phyloP scores from a whole-genome alignment of 2,329 filamentous ascomycete genomes.

The Exophiala sp. region DNA sequence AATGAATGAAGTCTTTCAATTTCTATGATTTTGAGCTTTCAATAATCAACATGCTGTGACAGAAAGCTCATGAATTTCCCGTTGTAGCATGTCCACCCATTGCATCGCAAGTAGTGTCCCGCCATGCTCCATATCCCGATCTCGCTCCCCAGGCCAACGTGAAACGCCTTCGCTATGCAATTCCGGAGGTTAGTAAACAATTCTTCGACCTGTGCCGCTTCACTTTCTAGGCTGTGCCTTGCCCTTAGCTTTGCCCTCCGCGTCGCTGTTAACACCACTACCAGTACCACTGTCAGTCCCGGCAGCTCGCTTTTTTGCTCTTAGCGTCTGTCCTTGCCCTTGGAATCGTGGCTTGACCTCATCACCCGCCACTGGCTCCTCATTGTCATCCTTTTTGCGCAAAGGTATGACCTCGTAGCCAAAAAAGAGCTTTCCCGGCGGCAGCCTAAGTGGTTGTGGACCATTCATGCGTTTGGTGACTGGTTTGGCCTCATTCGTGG shows the following conservation, averaged over 20 bases:
- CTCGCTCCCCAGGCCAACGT: neutral
- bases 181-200: neutral
- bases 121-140: neutral
- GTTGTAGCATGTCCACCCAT: neutral
- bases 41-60: too few species aligned
- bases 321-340: slow-evolving; percentile 78
- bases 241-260: slow-evolving; percentile 23
- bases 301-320: slow-evolving; percentile 65
- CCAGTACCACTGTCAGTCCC: slow-evolving; percentile 30
- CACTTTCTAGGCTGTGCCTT: neutral
- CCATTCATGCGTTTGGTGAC: slow-evolving; percentile 62
- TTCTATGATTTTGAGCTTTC: too few species aligned
- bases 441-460: slow-evolving; percentile 77
- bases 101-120: neutral
- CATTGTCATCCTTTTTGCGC: slow-evolving; percentile 71
- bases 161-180: slow-evolving; percentile 13
- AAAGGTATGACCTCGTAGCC: slow-evolving; percentile 90
- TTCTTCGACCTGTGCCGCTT: neutral
- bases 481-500: slow-evolving; percentile 42
- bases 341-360: slow-evolving; percentile 70
- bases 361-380: slow-evolving; percentile 60
- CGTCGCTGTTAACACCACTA: slow-evolving; percentile 38
- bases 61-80: too few species aligned
- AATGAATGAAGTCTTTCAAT: too few species aligned
- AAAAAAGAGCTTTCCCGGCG: slow-evolving; percentile 91